Evolutionary conservation across 495 filamentous ascomycete species (phyloP), one percentile per base, ranked within the genome.

Genomic region (Aspergillus homomorphus): DNA sequence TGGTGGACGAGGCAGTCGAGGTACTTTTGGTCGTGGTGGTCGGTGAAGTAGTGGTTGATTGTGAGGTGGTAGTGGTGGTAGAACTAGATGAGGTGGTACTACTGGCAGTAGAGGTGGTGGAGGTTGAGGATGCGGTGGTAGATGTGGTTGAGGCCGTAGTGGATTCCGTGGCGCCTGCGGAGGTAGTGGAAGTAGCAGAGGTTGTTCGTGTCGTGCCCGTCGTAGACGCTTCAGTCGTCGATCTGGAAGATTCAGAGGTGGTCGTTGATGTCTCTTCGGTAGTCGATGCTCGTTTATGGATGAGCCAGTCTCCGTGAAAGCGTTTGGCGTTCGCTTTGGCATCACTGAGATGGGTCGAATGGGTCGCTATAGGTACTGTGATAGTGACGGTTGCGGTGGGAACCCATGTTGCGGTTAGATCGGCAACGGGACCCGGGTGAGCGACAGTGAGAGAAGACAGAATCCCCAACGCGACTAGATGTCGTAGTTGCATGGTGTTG

Each of bases 241-340:
- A 50, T 6, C 51, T 59, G 14, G 61, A 51, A n/a, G 60, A 45
- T 18, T 53, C 55, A 10, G 57, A 53, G 5, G 65, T 66, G 24
- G 58, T 53, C 3, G 24, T 19, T 3, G 22, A 2, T 16, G 53
- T 45, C 22, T 26, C 53, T 0, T 46, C 53, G 1, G 41, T 46
- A 23, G 53, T 55, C 15, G 53, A 28, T 4, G 53, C 53, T 16
- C 53, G 42, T 42, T 55, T 55, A 14, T 46, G 42, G 14, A 55
- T 19, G 4, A 45, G 2, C 53, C 42, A 55, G 38, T n/a, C 23
- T 9, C 22, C 16, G 22, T 56, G 22, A 4, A 26, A 45, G 20
- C 53, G 54, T 38, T 41, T 38, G 2, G 5, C 12, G 33, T 38
- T 5, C 4, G 33, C 33, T 12, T 38, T 56, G 54, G 18, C 12